phyloP scores from a whole-genome alignment of 192 early-diverging fungal genomes.

The Linnemannia exigua region DNA sequence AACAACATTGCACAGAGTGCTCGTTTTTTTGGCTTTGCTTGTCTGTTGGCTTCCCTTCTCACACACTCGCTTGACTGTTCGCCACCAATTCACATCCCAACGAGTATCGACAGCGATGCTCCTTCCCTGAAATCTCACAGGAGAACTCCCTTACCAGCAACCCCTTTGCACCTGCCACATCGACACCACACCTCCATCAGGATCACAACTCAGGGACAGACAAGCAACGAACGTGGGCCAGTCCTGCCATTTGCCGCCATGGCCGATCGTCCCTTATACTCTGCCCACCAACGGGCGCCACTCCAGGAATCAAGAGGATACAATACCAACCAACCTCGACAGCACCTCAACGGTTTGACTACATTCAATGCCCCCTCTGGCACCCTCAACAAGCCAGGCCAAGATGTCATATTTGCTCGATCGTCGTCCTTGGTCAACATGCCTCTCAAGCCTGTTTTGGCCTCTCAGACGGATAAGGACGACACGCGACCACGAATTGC shows the following conservation, averaged over 20 bases:
- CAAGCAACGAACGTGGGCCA: constrained; percentile 3
- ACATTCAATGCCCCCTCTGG: neutral
- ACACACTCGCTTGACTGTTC: neutral
- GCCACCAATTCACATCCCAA: neutral
- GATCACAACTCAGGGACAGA: constrained; percentile 5
- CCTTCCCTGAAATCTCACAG: neutral
- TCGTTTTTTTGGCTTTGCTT: neutral
- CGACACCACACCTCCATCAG: neutral
- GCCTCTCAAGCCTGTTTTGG: neutral
- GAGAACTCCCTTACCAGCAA: neutral
- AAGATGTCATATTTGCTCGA: neutral
- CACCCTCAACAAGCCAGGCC: neutral
- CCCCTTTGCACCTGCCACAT: neutral
- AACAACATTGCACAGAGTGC: neutral
- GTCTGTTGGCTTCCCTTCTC: neutral
- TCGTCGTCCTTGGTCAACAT: neutral
- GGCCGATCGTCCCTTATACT: constrained; percentile 17
- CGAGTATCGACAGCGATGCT: neutral
- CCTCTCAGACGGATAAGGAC: constrained; percentile 4
- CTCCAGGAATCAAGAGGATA: constrained; percentile 19
- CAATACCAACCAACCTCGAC: neutral
- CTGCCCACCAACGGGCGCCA: neutral
- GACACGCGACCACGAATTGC: constrained; percentile 8
- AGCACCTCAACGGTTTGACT: neutral
- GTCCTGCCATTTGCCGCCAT: constrained; percentile 8